These are phyloP conservation scores for Vaccinium myrtillus DNA, from an alignment of 148 eudicot genomes.

Conservation along the genomic window DNA sequence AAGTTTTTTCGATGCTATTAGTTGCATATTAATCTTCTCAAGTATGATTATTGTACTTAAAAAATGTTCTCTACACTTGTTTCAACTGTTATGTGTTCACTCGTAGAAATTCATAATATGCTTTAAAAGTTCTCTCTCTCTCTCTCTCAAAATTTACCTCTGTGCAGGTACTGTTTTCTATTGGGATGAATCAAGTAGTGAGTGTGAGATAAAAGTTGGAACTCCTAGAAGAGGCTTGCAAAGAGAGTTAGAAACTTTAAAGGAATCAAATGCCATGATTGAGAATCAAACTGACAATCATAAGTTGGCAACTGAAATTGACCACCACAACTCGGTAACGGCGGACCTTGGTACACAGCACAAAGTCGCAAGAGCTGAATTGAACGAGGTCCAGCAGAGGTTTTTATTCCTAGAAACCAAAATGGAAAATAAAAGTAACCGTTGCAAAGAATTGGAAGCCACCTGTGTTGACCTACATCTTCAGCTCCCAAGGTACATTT, in stretches of 20 bases:
- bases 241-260: neutral
- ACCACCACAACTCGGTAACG: no score
- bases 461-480: constrained; percentile 26
- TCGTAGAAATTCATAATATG: no score
- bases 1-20: constrained; percentile 19
- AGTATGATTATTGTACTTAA: no score
- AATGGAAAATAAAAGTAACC: neutral
- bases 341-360: no score
- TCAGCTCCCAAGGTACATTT: constrained; percentile 61
- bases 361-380: no score
- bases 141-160: no score
- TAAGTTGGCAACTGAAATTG: no score
- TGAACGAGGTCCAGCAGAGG: no score
- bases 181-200: constrained; percentile 38
- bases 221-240: neutral
- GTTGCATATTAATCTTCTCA: neutral
- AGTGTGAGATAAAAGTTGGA: constrained; percentile 45
- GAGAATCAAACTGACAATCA: no score
- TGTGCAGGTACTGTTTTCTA: neutral
- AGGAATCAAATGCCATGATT: neutral
- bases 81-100: no score
- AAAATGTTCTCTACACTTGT: no score
- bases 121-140: no score
- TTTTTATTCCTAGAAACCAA: neutral
- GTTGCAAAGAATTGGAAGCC: constrained; percentile 5